Evolutionary conservation across 2,329 filamentous ascomycete species (phyloP), one percentile per base, ranked within the genome.

Genomic region (Cytospora chrysosperma): DNA sequence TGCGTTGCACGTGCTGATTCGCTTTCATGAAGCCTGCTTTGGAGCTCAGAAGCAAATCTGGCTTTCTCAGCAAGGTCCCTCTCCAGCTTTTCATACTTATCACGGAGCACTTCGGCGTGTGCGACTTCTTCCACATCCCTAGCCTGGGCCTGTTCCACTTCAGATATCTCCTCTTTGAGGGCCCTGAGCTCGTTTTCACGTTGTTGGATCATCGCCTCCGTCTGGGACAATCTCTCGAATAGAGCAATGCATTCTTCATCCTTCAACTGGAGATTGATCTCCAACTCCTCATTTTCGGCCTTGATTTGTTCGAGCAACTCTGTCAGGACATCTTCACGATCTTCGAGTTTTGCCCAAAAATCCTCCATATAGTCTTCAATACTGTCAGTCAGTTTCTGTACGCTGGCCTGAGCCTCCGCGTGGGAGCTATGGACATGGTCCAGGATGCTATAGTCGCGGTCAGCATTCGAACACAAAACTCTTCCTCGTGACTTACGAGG

Each of bases 61-160:
- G 52, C 26, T 50, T 68, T 70, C 15, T 59, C 59, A 19, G 62
- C 34, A 13, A 70, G 21, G 3, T 71, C 67, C 17, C 63, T 62
- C 47, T 52, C 67, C 34, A 72, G 47, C 30, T 56, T 52, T 1
- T 54, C 30, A n/a, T 53, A 63, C 27, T 70, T 66, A 19, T 40
- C 17, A 5, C 49, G 58, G 21, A 66, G 61, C 19, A 13, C 53
- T 27, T 26, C 56, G 51, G 40, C 34, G 13, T 68, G 59, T 8
- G 64, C 59, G 5, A 67, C 50, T 27, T 70, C 53, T 24, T 47
- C 53, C 13, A 61, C 28, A 19, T 32, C 47, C 6, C 56, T 24
- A 2, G 55, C 61, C 10, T 66, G 61, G 17, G 54, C 57, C 51
- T 37, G 53, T 21, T 70, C 68, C 15, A 72, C 65, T 26, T 68